Conservation (phyloP, 1,139 yeast species). For the Scheffersomyces parashehatae region DNA sequence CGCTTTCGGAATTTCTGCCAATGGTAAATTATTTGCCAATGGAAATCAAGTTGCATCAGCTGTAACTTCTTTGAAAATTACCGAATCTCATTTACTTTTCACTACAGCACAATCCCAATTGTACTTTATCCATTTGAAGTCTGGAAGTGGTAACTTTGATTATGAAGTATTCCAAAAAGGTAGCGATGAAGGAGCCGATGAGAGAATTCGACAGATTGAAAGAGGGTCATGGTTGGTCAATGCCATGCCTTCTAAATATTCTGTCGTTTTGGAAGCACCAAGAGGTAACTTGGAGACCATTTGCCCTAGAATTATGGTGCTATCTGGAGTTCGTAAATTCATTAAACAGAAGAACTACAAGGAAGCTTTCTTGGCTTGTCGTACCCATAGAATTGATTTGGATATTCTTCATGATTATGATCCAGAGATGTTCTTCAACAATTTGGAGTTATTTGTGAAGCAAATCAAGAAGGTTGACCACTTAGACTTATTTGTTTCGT, state of each 20-base stretch:
- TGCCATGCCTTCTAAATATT: slow-evolving; percentile 77
- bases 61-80: slow-evolving; percentile 77
- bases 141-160: slow-evolving; percentile 25
- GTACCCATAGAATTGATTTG: slow-evolving; percentile 88
- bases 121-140: slow-evolving; percentile 74
- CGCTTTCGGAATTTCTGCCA: slow-evolving; percentile 71
- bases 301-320: slow-evolving; percentile 88
- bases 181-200: slow-evolving; percentile 50
- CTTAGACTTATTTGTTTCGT: slow-evolving; percentile 83
- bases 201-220: slow-evolving; percentile 85
- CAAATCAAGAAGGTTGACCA: slow-evolving; percentile 75
- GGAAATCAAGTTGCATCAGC: slow-evolving; percentile 65
- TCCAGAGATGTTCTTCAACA: slow-evolving; percentile 64
- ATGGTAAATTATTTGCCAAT: slow-evolving; percentile 74
- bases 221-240: slow-evolving; percentile 84
- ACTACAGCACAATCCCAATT: slow-evolving; percentile 88
- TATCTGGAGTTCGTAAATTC: slow-evolving; percentile 74
- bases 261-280: slow-evolving; percentile 89
- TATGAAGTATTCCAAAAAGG: slow-evolving; percentile 15
- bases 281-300: slow-evolving; percentile 96
- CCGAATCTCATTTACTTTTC: slow-evolving; percentile 72
- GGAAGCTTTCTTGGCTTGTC: slow-evolving; percentile 77
- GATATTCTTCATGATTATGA: slow-evolving; percentile 88
- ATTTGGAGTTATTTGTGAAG: slow-evolving; percentile 66
- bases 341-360: slow-evolving; percentile 60